Evolutionary conservation across 495 filamentous ascomycete genomes (phyloP).

Genomic region (Neurospora sp.): DNA sequence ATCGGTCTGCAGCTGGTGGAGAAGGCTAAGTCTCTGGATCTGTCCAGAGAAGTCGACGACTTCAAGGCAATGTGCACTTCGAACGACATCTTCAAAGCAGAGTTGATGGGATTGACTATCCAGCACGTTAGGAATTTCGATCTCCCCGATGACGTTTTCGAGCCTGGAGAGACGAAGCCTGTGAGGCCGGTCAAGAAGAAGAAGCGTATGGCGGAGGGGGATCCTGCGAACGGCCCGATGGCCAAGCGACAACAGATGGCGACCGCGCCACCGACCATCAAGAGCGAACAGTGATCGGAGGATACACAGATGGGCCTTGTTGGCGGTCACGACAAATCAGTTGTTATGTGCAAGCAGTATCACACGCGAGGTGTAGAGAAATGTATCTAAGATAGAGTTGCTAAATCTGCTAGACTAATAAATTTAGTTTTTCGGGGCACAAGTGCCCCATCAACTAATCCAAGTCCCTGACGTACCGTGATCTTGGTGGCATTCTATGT

Average conservation of each 20-base stretch:
- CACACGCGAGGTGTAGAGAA: background rate
- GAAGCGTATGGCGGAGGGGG: slow-evolving; percentile 21
- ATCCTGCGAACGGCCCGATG: slow-evolving; percentile 6
- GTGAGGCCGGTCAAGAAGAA: slow-evolving; percentile 45
- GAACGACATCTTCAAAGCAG: slow-evolving; percentile 52
- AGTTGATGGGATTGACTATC: slow-evolving; percentile 54
- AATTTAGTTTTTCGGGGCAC: slow-evolving; percentile 24
- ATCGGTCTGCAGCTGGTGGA: slow-evolving; percentile 23
- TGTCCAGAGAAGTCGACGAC: slow-evolving; percentile 62
- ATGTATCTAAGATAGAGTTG: background rate
- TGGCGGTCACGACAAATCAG: background rate
- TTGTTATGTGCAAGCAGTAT: background rate
- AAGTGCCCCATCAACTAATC: slow-evolving; percentile 24
- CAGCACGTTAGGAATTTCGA: slow-evolving; percentile 71
- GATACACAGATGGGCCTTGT: background rate
- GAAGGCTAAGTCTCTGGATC: slow-evolving; percentile 50
- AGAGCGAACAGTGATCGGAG: background rate
- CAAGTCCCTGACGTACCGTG: background rate
- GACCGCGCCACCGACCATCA: slow-evolving; percentile 15
- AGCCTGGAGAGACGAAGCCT: slow-evolving; percentile 65
- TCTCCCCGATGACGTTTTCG: slow-evolving; percentile 83
- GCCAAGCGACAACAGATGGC: slow-evolving; percentile 24
- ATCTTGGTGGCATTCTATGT: no score
- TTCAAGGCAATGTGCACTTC: slow-evolving; percentile 63
- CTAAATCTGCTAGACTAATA: slow-evolving; percentile 19